Conservation (phyloP, 208 protist genomes). For the Leishmania turanica region DNA sequence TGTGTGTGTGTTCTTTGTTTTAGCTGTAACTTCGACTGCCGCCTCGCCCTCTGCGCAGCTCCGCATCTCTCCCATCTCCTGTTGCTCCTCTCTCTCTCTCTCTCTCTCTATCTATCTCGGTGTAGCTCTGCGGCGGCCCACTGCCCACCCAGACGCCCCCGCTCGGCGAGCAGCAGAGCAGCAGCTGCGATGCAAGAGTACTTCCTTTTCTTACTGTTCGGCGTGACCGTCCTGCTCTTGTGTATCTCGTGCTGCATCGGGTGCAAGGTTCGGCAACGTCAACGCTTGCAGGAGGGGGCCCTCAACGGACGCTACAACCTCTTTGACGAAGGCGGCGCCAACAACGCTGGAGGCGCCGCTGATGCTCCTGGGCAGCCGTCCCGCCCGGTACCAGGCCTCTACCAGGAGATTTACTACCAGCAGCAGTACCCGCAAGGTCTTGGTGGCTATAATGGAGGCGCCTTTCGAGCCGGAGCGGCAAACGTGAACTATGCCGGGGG, state of each 20-base stretch:
- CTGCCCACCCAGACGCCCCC: background rate
- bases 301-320: background rate
- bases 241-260: slow-evolving; percentile 3
- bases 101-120: too few relatives aligned
- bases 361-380: background rate
- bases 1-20: background rate
- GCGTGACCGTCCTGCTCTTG: background rate
- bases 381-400: background rate
- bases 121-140: background rate
- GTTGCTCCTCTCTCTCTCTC: background rate
- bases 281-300: background rate
- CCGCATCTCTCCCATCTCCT: background rate
- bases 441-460: background rate
- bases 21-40: background rate
- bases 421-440: slow-evolving; percentile 3
- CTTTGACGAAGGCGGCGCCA: background rate
- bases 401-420: slow-evolving; percentile 18
- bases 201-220: slow-evolving; percentile 2
- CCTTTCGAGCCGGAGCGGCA: background rate
- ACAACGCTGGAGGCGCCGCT: background rate
- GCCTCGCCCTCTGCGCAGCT: background rate
- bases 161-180: background rate
- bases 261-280: background rate
- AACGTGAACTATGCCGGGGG: background rate
- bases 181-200: background rate